Evolutionary conservation across 805 yeast species (phyloP).

Genomic region (Lipomyces orientalis): DNA sequence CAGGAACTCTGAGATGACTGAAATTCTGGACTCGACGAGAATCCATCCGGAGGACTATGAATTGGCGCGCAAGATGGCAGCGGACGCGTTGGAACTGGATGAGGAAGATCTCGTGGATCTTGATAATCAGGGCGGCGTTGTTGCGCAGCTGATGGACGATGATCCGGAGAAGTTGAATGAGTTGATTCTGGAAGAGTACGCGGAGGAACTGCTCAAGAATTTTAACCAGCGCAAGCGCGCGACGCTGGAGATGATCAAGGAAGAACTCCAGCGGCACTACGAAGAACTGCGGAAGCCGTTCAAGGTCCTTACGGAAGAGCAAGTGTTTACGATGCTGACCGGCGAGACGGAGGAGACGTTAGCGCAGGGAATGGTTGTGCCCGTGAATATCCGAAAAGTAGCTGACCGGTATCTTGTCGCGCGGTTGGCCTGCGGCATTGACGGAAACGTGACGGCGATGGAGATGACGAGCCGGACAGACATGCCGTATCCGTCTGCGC

Average conservation of each 20-base stretch:
- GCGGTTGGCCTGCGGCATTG: constrained; percentile 64
- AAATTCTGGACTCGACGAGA: constrained; percentile 89
- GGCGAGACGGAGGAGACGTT: constrained; percentile 80
- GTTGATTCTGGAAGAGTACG: constrained; percentile 86
- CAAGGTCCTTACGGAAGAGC: constrained; percentile 66
- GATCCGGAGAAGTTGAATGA: constrained; percentile 81
- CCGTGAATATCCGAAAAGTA: constrained; percentile 74
- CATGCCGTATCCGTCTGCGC: constrained; percentile 54
- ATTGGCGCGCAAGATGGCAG: constrained; percentile 95
- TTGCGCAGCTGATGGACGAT: constrained; percentile 70
- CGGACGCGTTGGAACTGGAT: constrained; percentile 94
- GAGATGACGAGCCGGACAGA: constrained; percentile 48
- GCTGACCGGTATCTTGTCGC: constrained; percentile 52
- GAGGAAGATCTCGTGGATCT: constrained; percentile 87
- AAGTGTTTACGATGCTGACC: constrained; percentile 85
- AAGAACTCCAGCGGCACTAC: constrained; percentile 84
- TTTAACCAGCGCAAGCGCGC: constrained; percentile 69
- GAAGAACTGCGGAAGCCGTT: constrained; percentile 82
- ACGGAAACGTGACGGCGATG: constrained; percentile 53
- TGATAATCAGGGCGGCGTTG: constrained; percentile 82
- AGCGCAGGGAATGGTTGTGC: constrained; percentile 70
- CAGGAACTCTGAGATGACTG: constrained; percentile 56
- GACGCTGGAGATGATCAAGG: constrained; percentile 81
- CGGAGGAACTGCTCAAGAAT: constrained; percentile 78
- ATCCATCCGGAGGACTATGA: constrained; percentile 98